Evolutionary conservation across 148 eudicot genomes (phyloP).

Genomic region (Vaccinium myrtillus): DNA sequence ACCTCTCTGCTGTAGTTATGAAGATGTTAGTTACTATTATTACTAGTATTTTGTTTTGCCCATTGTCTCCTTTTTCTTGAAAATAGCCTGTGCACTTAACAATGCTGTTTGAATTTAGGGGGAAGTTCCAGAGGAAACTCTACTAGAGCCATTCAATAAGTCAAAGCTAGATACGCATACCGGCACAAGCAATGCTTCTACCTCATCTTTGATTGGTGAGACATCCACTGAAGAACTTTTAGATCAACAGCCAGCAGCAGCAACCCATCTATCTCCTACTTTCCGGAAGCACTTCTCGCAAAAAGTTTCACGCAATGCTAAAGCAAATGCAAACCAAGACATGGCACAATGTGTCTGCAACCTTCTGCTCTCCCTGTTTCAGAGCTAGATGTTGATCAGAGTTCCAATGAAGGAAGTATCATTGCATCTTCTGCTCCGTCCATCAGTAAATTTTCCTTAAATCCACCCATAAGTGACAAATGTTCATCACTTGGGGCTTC

Average conservation of each 20-base stretch:
- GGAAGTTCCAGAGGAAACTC: conserved; percentile 66
- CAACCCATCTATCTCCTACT: conserved; percentile 54
- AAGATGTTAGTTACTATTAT: not conserved
- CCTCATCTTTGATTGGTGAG: conserved; percentile 5
- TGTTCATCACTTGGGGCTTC: conserved; percentile 3
- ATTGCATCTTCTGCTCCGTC: conserved; percentile 14
- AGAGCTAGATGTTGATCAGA: not conserved
- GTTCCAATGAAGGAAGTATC: conserved; percentile 2
- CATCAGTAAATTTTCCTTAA: conserved; percentile 5
- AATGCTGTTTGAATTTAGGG: conserved; percentile 36
- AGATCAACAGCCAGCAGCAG: conserved; percentile 21
- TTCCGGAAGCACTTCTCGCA: conserved; percentile 56
- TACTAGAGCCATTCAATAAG: conserved; percentile 58
- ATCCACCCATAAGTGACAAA: not conserved
- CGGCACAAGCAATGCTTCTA: conserved; percentile 18
- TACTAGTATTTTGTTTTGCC: not conserved
- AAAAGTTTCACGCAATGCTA: conserved; percentile 7
- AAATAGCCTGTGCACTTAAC: not conserved
- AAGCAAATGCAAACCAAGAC: conserved; percentile 6
- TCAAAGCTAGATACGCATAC: conserved; percentile 27
- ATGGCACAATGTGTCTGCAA: not conserved
- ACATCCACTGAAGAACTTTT: not conserved
- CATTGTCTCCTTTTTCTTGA: not conserved
- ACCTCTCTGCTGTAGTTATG: not conserved
- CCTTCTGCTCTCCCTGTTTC: conserved; percentile 15